phyloP scores from a whole-genome alignment of 2,329 filamentous ascomycete species.

The Ophiostoma fasciatum region DNA sequence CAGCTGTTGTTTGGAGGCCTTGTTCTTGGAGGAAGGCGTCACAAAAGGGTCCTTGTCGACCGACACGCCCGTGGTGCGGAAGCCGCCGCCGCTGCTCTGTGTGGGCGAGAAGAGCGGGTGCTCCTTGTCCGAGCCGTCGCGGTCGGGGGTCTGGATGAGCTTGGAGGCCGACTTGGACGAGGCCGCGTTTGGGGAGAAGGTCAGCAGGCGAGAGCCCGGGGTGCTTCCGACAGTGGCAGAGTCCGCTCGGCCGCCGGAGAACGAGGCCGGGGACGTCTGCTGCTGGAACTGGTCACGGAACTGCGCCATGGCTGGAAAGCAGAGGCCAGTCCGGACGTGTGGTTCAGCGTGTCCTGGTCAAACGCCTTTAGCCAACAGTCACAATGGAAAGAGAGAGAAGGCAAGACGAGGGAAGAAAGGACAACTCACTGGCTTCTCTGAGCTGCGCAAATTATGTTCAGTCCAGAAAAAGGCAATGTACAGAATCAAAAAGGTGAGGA shows the following conservation, averaged over 20 bases:
- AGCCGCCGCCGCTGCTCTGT: slow-evolving; percentile 12
- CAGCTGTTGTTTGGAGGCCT: slow-evolving; percentile 29
- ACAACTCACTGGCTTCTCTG: neutral
- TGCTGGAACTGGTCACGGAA: slow-evolving; percentile 26
- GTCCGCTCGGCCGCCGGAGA: slow-evolving; percentile 12
- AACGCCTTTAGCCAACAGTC: neutral
- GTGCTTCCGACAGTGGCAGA: slow-evolving; percentile 27
- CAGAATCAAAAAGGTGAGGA: slow-evolving; percentile 2
- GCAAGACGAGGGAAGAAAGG: no score
- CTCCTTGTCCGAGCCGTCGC: slow-evolving; percentile 17
- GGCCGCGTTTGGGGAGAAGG: slow-evolving; percentile 47
- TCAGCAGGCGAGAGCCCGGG: slow-evolving; percentile 47
- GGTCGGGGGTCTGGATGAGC: slow-evolving; percentile 19
- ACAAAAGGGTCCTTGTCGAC: slow-evolving; percentile 41
- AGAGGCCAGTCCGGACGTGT: no score
- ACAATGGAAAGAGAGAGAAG: neutral
- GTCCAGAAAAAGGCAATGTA: neutral
- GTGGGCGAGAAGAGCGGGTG: slow-evolving; percentile 15
- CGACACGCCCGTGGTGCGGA: slow-evolving; percentile 14
- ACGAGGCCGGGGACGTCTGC: slow-evolving; percentile 36
- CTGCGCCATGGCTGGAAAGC: slow-evolving; percentile 26
- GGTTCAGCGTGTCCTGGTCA: no score
- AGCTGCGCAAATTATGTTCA: neutral
- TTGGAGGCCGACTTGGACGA: slow-evolving; percentile 28
- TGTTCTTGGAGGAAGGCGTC: slow-evolving; percentile 20